Conservation (phyloP, 2,329 filamentous ascomycete species). For the Fusarium sublunatum region DNA sequence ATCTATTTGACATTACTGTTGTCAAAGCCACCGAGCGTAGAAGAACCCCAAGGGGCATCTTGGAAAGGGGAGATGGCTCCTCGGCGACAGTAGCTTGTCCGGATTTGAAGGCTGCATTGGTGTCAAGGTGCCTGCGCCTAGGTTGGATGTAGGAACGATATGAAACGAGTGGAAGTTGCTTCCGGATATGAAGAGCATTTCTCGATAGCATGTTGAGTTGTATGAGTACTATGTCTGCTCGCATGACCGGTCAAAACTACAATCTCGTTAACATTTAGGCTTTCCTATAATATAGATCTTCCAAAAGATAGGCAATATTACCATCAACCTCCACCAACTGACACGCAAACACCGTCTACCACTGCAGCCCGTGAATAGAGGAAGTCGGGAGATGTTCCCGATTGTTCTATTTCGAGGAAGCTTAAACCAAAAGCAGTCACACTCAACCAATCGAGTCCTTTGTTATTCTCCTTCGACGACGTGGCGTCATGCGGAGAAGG, state of each 20-base stretch:
- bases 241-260: not conserved
- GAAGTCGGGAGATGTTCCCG: conserved; percentile 13
- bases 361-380: not conserved
- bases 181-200: not conserved
- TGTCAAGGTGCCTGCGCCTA: conserved; percentile 1
- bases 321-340: not conserved
- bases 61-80: conserved; percentile 25
- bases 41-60: conserved; percentile 40
- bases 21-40: conserved; percentile 45
- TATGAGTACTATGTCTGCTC: not conserved
- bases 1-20: conserved; percentile 44
- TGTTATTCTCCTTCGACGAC: not conserved
- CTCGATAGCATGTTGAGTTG: conserved; percentile 20
- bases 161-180: conserved; percentile 1
- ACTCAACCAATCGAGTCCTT: not conserved
- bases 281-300: conserved; percentile 3
- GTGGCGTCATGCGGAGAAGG: conserved; percentile 23
- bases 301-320: not conserved
- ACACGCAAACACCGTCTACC: not conserved
- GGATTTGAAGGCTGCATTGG: conserved; percentile 21
- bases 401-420: conserved; percentile 15
- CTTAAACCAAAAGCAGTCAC: not conserved
- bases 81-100: not conserved
- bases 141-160: not conserved
- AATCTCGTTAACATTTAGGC: not conserved